Conservation (phyloP, 2,329 filamentous ascomycete species). For the Phialophora expanda region DNA sequence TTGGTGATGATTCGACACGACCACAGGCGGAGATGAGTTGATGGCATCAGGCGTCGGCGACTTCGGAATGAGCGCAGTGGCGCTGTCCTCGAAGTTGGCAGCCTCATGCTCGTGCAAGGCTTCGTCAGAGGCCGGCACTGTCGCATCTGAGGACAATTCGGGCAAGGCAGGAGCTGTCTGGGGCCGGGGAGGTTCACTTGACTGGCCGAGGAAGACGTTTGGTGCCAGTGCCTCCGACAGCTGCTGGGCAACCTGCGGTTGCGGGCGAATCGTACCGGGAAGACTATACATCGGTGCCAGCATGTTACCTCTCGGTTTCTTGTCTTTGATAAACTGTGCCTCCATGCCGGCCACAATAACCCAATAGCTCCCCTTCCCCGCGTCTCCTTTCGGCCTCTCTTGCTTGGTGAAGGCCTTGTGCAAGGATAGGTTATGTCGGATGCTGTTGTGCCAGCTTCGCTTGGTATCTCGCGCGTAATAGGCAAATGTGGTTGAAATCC, state of each 20-base stretch:
- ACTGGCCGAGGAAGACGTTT: constrained; percentile 42
- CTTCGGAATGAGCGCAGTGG: constrained; percentile 43
- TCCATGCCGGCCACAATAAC: constrained; percentile 89
- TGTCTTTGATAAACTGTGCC: constrained; percentile 86
- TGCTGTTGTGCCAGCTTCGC: constrained; percentile 95
- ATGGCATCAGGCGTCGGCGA: constrained; percentile 63
- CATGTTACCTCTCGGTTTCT: constrained; percentile 51
- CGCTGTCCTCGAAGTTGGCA: constrained; percentile 48
- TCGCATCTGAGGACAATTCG: constrained; percentile 78
- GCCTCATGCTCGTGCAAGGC: constrained; percentile 60
- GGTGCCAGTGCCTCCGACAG: constrained; percentile 34
- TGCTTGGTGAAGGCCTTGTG: constrained; percentile 98
- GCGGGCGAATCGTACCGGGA: constrained; percentile 40
- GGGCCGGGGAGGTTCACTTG: constrained; percentile 41
- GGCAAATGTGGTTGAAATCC: constrained; percentile 93
- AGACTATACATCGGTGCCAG: constrained; percentile 53
- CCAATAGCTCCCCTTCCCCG: constrained; percentile 98
- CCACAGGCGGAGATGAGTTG: constrained; percentile 88
- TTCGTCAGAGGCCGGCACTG: constrained; percentile 73
- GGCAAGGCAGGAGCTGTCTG: constrained; percentile 40
- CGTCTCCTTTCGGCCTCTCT: constrained; percentile 93
- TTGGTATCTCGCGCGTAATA: constrained; percentile 82
- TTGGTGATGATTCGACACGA: constrained; percentile 60
- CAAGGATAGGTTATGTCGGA: constrained; percentile 93
- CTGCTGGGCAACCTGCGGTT: constrained; percentile 34